Base-by-base conservation (phyloP, 2,329 filamentous ascomycete species). In the Leptographium lundbergii region DNA sequence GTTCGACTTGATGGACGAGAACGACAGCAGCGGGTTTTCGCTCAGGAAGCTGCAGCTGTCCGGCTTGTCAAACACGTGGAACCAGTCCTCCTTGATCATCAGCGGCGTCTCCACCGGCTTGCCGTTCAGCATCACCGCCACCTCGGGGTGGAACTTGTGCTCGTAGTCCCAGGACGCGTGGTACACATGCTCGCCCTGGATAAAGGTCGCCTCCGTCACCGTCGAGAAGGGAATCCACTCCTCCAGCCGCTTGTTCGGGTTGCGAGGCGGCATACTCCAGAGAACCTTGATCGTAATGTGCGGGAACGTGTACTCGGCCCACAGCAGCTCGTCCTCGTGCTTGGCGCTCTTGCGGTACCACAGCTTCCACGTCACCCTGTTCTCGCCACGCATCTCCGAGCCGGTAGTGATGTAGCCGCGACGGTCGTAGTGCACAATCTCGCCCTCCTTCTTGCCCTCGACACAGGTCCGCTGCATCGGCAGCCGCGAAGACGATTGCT, bases 151-250 rank as follows among this genome's bases (percentile, higher is more conserved):
- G 62, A 75, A 75, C 64, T 76, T 76, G 64, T 77, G 75, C 61
- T 77, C 74, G 54, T 77, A 77, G 22, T 71, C 65, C 74, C 74
- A 77, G 64, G 72, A 73, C 59, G 75, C 75, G 65, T 81, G 75
- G 61, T 77, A 81, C 2, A 79, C 74, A 62, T 81, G 75, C 9
- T 76, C 68, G 9, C 74, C 76, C 61, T 80, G 74, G 4, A 80
- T 75, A 60, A 81, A 81, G 0, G 75, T 80, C 5, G 78, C 79
- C 66, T 80, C 75, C 4, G 75, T 79, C 2, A 81, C 76, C 56
- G 78, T 77, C 22, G 78, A 74, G 61, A 78, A 76, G 7, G 79
- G 78, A 57, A 81, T 80, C 77, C 78, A 81, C 55, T 74, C 72
- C 54, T 81, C 75, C 59, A 76, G 70, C 66, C 77, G 78, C 62